Conservation (phyloP, 2,329 filamentous ascomycete genomes). For the Penicillium sp. region DNA sequence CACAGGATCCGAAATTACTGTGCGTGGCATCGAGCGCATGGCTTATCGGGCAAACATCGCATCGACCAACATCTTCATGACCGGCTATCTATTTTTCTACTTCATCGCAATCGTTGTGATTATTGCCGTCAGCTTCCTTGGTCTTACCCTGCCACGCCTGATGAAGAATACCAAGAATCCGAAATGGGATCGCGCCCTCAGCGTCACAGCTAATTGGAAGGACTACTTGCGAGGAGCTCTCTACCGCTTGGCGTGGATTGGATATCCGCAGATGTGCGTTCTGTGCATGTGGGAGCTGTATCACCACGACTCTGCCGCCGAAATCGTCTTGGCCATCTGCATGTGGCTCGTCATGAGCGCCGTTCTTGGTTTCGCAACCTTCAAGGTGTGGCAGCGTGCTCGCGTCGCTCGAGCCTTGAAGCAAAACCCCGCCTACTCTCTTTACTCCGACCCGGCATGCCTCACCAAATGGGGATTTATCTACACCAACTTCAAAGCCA, state of each 20-base stretch:
- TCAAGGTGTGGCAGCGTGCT: conserved; percentile 85
- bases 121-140: conserved; percentile 73
- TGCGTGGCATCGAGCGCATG: conserved; percentile 84
- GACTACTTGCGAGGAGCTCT: conserved; percentile 90
- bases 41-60: conserved; percentile 83
- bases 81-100: conserved; percentile 83
- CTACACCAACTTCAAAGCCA: conserved; percentile 93
- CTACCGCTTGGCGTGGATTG: conserved; percentile 84
- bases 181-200: conserved; percentile 63
- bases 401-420: conserved; percentile 84
- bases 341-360: conserved; percentile 78
- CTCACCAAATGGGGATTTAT: conserved; percentile 98
- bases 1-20: conserved; percentile 46
- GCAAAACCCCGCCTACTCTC: conserved; percentile 92
- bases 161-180: conserved; percentile 70
- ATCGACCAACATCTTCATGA: conserved; percentile 88
- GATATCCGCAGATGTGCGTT: conserved; percentile 86
- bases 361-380: conserved; percentile 78
- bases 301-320: conserved; percentile 75
- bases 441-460: conserved; percentile 87
- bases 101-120: conserved; percentile 74
- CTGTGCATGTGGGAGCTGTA: conserved; percentile 94
- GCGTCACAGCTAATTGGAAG: conserved; percentile 90
- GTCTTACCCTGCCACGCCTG: conserved; percentile 69
- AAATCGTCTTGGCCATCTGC: conserved; percentile 82